Conservation (phyloP, 257 asterid species). For the Solanum ossicruentum region DNA sequence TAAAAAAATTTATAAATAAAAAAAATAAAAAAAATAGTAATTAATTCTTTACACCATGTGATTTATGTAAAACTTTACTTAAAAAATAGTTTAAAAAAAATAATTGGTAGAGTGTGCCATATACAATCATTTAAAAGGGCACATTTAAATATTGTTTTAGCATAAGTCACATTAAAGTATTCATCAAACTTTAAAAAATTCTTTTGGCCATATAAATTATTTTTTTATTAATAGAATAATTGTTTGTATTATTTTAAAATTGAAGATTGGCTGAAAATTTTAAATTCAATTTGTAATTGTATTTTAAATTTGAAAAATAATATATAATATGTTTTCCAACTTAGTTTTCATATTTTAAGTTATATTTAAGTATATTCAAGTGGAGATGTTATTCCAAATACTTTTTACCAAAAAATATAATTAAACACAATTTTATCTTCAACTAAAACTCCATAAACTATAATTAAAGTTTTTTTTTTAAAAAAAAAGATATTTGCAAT, state of each 20-base stretch:
- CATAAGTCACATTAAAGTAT: not conserved
- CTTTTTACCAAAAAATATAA: too few species aligned
- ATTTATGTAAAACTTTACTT: too few species aligned
- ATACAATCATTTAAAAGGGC: not conserved
- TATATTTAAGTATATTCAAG: not conserved
- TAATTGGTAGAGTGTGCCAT: not conserved
- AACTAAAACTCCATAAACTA: not conserved
- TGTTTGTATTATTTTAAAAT: too few species aligned
- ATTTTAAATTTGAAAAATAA: too few species aligned
- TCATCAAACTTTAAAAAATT: not conserved
- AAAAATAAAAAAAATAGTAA: too few species aligned
- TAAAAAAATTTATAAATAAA: too few species aligned
- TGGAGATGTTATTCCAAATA: not conserved
- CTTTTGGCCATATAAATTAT: not conserved
- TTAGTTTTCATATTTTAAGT: too few species aligned
- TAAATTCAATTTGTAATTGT: not conserved
- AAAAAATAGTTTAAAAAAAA: not conserved
- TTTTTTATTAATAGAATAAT: too few species aligned
- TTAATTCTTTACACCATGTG: too few species aligned
- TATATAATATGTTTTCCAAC: not conserved
- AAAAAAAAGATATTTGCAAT: too few species aligned
- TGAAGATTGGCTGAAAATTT: not conserved
- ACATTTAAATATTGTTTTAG: not conserved
- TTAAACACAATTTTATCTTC: too few species aligned
- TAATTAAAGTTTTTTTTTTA: too few species aligned